Base-by-base conservation (phyloP, 768 basidiomycete genomes). In the Lenzites betulinus region DNA sequence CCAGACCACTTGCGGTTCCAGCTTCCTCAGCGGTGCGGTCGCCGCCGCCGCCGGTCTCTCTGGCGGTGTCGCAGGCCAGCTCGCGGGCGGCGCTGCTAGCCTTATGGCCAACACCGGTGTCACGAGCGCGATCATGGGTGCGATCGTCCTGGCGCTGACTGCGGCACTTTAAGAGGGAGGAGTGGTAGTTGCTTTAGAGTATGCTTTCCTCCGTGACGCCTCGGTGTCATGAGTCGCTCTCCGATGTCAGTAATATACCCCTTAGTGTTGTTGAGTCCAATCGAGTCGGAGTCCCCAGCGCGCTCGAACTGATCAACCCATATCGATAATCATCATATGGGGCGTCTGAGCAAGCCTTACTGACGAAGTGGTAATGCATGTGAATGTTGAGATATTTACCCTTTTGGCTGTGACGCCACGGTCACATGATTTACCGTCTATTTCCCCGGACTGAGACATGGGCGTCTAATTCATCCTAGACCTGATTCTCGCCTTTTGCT, bases 1-100 rank as follows among this genome's bases (percentile, higher is more conserved):
- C 66, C 70, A 76, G 42, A 64, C 64, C 57, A 87, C 79, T 41
- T 99, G 96, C 72, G 90, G 91, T 3, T 26, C 72, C 8, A 80
- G 76, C 67, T 97, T 93, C 83, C 78, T 93, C 58, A 81, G 74
- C 58, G 82, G 84, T 39, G 83, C 81, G 20, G 83, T 88, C 33
- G 78, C 85, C 70, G 89, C 88, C 46, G 90, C 89, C 38, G 90
- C 89, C 65, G 80, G 79, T 23, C 69, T 87, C 52, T 77, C 79
- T 6, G 61, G 65, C 7, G 73, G 80, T 22, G 41, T 78, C 38
- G 23, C 77, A 41, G 52, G 64, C 57, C 61, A 60, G 30, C 72
- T 71, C 22, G 73, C 72, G 28, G 59, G 64, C 41, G 73, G 66
- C 12, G 74, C 74, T 36, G 60, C 71, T 33, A 70, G 66, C 15